These are phyloP conservation scores for Thymus mandschuricus DNA, from an alignment of 257 asterid genomes.

Conservation along the genomic window DNA sequence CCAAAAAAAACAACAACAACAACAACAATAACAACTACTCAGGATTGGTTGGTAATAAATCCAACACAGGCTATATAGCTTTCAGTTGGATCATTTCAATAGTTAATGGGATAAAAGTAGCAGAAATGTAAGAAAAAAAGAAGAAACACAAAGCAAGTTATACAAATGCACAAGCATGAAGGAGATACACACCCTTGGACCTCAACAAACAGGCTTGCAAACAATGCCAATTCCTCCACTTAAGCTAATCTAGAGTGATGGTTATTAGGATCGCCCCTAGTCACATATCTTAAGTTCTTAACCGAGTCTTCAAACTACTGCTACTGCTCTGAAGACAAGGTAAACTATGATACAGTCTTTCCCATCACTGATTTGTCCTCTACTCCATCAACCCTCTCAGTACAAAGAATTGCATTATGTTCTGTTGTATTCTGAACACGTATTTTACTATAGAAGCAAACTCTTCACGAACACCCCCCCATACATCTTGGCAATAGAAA, in stretches of 20 bases:
- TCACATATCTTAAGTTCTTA: conserved; percentile 1
- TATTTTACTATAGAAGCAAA: conserved; percentile 17
- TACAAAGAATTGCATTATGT: neutral
- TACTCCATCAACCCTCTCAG: neutral
- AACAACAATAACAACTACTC: neutral
- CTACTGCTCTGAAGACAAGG: neutral
- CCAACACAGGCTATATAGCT: conserved; percentile 13
- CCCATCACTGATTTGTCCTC: conserved; percentile 7
- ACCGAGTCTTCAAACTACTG: neutral
- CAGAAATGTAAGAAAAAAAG: conserved; percentile 6
- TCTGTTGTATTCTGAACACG: neutral
- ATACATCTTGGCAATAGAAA: conserved; percentile 17
- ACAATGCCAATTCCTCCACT: conserved; percentile 8
- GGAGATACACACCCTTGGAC: conserved; percentile 19
- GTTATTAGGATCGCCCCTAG: neutral
- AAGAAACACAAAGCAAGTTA: neutral
- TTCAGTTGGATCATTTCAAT: neutral
- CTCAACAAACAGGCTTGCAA: conserved; percentile 3
- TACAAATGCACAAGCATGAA: conserved; percentile 8
- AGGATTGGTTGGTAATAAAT: conserved; percentile 8
- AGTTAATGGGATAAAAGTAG: neutral
- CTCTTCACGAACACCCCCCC: conserved; percentile 1
- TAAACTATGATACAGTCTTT: neutral
- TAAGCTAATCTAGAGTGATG: conserved; percentile 9
- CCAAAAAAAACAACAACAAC: too few species aligned